These are phyloP conservation scores for Cercospora sp. DNA, from an alignment of 2,329 filamentous ascomycete genomes.

Conservation along the genomic window DNA sequence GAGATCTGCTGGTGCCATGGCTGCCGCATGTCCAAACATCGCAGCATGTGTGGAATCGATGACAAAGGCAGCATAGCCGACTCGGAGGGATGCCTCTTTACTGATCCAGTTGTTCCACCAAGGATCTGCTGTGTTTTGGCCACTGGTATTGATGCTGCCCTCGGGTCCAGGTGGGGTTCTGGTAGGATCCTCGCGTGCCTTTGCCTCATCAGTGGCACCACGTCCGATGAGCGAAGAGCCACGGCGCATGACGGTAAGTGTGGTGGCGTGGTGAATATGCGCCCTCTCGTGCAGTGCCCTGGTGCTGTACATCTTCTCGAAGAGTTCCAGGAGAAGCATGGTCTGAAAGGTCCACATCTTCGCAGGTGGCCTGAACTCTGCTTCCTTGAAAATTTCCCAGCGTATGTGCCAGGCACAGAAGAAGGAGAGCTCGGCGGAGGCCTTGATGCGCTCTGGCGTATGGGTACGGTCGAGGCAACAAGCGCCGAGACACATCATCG, in stretches of 20 bases:
- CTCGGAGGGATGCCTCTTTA: slow-evolving; percentile 83
- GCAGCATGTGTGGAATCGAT: slow-evolving; percentile 95
- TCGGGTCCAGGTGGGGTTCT: slow-evolving; percentile 49
- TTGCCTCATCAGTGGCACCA: slow-evolving; percentile 80
- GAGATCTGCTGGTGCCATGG: slow-evolving; percentile 97
- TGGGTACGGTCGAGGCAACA: slow-evolving; percentile 84
- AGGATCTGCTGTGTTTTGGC: slow-evolving; percentile 70
- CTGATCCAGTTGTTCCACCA: slow-evolving; percentile 97
- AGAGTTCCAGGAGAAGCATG: slow-evolving; percentile 81
- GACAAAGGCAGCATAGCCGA: slow-evolving; percentile 90
- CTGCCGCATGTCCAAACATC: slow-evolving; percentile 95
- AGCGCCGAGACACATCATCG: slow-evolving; percentile 90
- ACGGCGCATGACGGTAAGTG: slow-evolving; percentile 89
- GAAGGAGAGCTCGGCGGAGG: slow-evolving; percentile 79
- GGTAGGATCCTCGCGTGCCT: slow-evolving; percentile 64
- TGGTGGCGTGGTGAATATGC: slow-evolving; percentile 95
- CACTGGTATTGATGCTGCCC: slow-evolving; percentile 46
- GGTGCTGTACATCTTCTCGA: slow-evolving; percentile 98
- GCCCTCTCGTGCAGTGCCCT: slow-evolving; percentile 88
- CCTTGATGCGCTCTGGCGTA: slow-evolving; percentile 69
- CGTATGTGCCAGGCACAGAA: slow-evolving; percentile 91
- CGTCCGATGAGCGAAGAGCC: slow-evolving; percentile 88
- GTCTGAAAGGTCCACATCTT: slow-evolving; percentile 97
- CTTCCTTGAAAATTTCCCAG: slow-evolving; percentile 93
- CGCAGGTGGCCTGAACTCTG: slow-evolving; percentile 84